Base-by-base conservation (phyloP, 768 basidiomycete species). In the Suillus tomentosus region DNA sequence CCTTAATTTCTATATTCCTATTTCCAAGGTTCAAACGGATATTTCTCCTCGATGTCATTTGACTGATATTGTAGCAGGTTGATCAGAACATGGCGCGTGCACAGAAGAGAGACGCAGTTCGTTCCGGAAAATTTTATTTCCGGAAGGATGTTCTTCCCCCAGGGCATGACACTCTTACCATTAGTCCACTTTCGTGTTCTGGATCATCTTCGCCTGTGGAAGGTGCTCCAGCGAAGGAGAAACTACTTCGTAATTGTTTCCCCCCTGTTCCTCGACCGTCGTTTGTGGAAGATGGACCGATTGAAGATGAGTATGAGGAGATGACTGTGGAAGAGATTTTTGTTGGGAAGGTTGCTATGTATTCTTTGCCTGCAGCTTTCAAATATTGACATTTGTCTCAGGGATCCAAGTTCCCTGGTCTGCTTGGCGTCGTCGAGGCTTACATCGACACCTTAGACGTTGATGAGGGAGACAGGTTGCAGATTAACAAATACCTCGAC, bases 1-100 rank as follows among this genome's bases (percentile, higher is more conserved):
- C 66, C 80, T 98, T 61, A 98, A 98, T 75, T 91, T 98, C 65
- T 99, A 99, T 76, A 83, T 99, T 65, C 97, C 97, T 3, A 98
- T 99, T 53, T 97, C 96, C 2, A 96, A 97, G 85, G 96, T 91
- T 64, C 34, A 54, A 62, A 17, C 48, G 13, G 19, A 15, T 24
- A 34, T 34, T 57, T 40, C 11, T 59, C 17, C 14, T 64, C 37
- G 15, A 47, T 31, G 27, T 34, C 36, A 62, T 53, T 19, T 45
- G 37, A 37, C 55, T 37, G 50, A 64, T 60, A 60, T 50, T 65
- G 56, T 11, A 54, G 3, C 70, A 98, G 96, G 97, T 99, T 50
- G 96, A 99, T 73, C 92, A 92, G 76, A 99, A 99, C 71, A 99
- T 99, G 97, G 83, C 77, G 27, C 84, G 90, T 65, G 96, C 96